Conservation (phyloP, 441 rosid genomes). For the Geranium incanum region DNA sequence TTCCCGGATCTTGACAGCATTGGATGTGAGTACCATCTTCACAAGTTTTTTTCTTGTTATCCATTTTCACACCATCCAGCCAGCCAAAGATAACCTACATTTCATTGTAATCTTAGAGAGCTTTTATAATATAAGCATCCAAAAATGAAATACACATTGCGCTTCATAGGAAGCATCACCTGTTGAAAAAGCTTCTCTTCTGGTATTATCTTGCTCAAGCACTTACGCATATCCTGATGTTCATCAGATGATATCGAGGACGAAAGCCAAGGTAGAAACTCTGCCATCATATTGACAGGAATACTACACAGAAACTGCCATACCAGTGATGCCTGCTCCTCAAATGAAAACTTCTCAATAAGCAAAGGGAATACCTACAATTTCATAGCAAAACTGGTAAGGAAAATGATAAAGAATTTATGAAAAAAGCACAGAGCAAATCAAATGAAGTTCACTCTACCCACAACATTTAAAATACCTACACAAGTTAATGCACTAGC, state of each 20-base stretch:
- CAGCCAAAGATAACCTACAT: conserved; percentile 62
- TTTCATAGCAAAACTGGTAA: conserved; percentile 16
- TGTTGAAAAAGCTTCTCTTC: conserved; percentile 67
- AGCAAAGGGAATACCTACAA: conserved; percentile 84
- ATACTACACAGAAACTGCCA: conserved; percentile 98
- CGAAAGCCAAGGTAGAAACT: conserved; percentile 96
- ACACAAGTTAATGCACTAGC: not conserved
- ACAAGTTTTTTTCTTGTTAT: conserved; percentile 27
- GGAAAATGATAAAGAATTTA: not conserved
- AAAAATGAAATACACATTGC: not conserved
- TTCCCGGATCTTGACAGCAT: conserved; percentile 30
- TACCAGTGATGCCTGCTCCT: conserved; percentile 83
- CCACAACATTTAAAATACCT: not conserved
- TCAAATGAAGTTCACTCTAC: not conserved
- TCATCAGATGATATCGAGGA: conserved; percentile 74
- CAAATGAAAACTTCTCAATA: conserved; percentile 72
- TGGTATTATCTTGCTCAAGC: conserved; percentile 71
- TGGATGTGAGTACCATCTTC: conserved; percentile 24
- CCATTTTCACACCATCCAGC: conserved; percentile 50
- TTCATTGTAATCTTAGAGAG: not conserved
- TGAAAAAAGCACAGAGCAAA: not conserved
- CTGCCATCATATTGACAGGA: conserved; percentile 85
- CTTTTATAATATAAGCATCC: not conserved
- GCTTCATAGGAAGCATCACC: conserved; percentile 36
- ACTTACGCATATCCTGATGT: conserved; percentile 55